Evolutionary conservation across 768 basidiomycete genomes (phyloP), one percentile per base, ranked within the genome.

Genomic region (Hebeloma cylindrosporum): DNA sequence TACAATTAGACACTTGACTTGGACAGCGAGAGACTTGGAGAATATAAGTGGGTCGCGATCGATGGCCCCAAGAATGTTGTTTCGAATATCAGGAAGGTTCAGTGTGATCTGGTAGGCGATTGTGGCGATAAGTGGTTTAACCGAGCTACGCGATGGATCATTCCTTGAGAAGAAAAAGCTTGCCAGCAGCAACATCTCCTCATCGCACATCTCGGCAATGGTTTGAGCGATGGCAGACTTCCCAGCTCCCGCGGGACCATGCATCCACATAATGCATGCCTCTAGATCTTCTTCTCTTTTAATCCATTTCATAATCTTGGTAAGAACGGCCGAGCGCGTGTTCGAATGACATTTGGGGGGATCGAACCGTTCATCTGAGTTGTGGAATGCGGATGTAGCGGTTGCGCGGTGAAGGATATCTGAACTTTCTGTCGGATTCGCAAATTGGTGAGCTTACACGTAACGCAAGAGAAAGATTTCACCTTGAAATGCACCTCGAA

Each of bases 161-260:
- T 43, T 13, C 14, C 50, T 43, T 3, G 21, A 34, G 30, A 54
- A 57, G 18, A 57, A 57, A 36, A 54, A 57, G 14, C 40, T 40
- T 0, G 43, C 47, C 2, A 47, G 17, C 1, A 54, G 29, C n/a
- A 33, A 4, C 1, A n/a, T 22, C 14, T 36, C 23, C 27, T 33
- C 9, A n/a, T 34, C 23, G 10, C 48, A 55, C 8, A 14, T 10
- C 23, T 51, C 38, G 2, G 46, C 48, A 4, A 55, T 30, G 5
- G 46, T 40, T 28, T 46, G 45, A 8, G 46, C 45, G 3, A 55
- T 51, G 14, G 57, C 36, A 0, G 53, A 53, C 34, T 55, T 58
- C 6, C 57, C 57, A 5, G 49, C 32, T 28, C 57, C 53, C 3
- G 53, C 53, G 4, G 50, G 41, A 8, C 57, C 49, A 13, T 46